These are phyloP conservation scores for Anthoceros angustus DNA, from an alignment of 225 moss, liverwort and hornwort genomes.

Conservation along the genomic window DNA sequence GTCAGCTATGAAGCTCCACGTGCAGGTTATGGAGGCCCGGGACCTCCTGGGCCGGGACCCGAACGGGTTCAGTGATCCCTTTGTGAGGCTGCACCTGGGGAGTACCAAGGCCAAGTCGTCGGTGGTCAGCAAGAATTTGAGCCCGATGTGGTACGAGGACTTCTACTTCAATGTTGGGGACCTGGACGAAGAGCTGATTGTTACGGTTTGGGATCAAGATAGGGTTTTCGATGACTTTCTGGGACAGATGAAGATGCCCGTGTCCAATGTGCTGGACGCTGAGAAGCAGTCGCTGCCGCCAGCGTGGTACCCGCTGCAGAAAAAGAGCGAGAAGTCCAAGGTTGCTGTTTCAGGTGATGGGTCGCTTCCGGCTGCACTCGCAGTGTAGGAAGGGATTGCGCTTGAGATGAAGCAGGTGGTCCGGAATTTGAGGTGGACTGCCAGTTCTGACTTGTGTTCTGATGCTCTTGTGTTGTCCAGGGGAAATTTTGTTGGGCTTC, in stretches of 20 bases:
- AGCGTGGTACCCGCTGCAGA: slow-evolving; percentile 44
- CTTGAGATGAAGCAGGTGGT: too few relatives aligned
- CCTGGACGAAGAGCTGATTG: slow-evolving; percentile 48
- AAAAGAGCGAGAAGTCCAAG: slow-evolving; percentile 58
- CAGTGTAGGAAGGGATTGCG: too few relatives aligned
- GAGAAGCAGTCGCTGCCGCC: slow-evolving; percentile 47
- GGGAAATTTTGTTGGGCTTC: slow-evolving; percentile 43
- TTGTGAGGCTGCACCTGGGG: slow-evolving; percentile 63
- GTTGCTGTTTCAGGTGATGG: slow-evolving; percentile 36
- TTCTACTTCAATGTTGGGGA: slow-evolving; percentile 74
- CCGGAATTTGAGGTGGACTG: too few relatives aligned
- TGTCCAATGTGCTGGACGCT: slow-evolving; percentile 32
- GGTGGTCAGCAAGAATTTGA: slow-evolving; percentile 61
- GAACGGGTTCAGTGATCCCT: slow-evolving; percentile 78
- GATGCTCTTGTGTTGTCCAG: slow-evolving; percentile 15
- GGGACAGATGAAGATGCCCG: slow-evolving; percentile 51
- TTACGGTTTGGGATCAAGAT: slow-evolving; percentile 82
- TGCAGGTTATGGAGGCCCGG: slow-evolving; percentile 63
- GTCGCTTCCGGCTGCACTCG: neutral
- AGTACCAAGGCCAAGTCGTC: slow-evolving; percentile 49
- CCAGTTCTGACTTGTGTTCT: too few relatives aligned
- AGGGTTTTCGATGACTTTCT: slow-evolving; percentile 54
- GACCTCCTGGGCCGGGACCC: slow-evolving; percentile 40
- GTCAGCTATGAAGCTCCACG: slow-evolving; percentile 57
- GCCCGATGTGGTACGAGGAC: slow-evolving; percentile 75